These are phyloP conservation scores for Rhizopogon vesiculosus DNA, from an alignment of 768 basidiomycete genomes.

Conservation along the genomic window DNA sequence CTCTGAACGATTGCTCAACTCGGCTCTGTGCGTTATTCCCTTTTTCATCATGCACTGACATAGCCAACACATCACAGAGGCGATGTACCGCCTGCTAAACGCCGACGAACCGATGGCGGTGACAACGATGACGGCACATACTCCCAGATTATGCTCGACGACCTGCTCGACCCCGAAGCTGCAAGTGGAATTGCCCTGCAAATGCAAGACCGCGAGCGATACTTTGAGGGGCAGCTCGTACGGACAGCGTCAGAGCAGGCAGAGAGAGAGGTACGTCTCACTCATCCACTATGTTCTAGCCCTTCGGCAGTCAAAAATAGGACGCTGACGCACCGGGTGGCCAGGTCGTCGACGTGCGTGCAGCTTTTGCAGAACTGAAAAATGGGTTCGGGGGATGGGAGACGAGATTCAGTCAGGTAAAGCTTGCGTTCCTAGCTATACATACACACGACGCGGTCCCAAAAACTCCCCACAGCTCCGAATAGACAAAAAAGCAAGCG, in stretches of 20 bases:
- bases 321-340: background rate
- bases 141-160: constrained; percentile 76
- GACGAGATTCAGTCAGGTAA: constrained; percentile 50
- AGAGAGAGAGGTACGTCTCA: constrained; percentile 24
- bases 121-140: constrained; percentile 41
- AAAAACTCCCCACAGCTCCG: constrained; percentile 42
- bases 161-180: constrained; percentile 67
- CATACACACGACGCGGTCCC: background rate
- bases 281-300: background rate
- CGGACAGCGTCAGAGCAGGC: constrained; percentile 24
- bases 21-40: constrained; percentile 56
- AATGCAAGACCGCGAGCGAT: constrained; percentile 81
- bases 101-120: constrained; percentile 43
- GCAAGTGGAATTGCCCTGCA: constrained; percentile 73
- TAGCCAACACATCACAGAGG: constrained; percentile 34
- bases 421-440: constrained; percentile 5
- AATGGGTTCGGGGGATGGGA: constrained; percentile 54
- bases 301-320: background rate
- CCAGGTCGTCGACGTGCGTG: constrained; percentile 43
- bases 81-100: constrained; percentile 54
- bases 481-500: constrained; percentile 62
- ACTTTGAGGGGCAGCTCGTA: constrained; percentile 67
- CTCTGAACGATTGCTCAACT: constrained; percentile 82
- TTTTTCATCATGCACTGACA: background rate
- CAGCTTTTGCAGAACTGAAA: constrained; percentile 44